Percentiles rank a stretch among this genome's conserved stretches.
phyloP scores from a whole-genome alignment of 2,329 filamentous ascomycete genomes.

The Neonectria hederae region DNA sequence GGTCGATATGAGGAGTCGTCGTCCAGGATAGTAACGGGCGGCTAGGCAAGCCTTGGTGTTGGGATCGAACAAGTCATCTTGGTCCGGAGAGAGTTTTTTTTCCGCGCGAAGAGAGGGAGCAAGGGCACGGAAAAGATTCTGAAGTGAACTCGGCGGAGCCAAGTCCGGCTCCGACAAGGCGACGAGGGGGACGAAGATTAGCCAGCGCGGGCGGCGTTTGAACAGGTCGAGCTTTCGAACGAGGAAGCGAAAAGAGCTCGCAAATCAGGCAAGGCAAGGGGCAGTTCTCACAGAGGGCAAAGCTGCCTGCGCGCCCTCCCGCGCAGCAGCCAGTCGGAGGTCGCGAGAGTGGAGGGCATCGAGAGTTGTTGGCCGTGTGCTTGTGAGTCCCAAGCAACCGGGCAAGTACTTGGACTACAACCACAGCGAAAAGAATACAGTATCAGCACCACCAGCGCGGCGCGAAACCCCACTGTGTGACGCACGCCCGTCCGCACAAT shows the following conservation, averaged over 20 bases:
- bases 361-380: conserved; percentile 28
- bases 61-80: conserved; percentile 35
- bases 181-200: conserved; percentile 38
- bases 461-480: not conserved
- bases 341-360: conserved; percentile 40
- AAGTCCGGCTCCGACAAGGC: conserved; percentile 43
- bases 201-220: conserved; percentile 9
- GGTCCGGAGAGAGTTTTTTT: conserved; percentile 38
- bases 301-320: conserved; percentile 22
- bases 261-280: not conserved
- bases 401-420: too few species aligned
- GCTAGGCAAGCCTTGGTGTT: conserved; percentile 35
- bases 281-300: not conserved
- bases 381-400: not conserved
- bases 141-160: conserved; percentile 44
- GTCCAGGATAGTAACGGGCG: conserved; percentile 29
- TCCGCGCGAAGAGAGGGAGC: conserved; percentile 34
- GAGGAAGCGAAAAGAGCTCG: conserved; percentile 32
- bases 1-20: conserved; percentile 17
- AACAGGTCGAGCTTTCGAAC: conserved; percentile 30
- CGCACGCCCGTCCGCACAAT: too few species aligned
- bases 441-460: not conserved
- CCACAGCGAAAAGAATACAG: too few species aligned
- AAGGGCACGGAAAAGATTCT: conserved; percentile 43
- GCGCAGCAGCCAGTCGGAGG: conserved; percentile 29